A percentile compares a stretch with the other conserved stretches of the same genome.
These are phyloP conservation scores for Podospora bellae-mahoneyi DNA, from an alignment of 495 filamentous ascomycete species.

Conservation along the genomic window DNA sequence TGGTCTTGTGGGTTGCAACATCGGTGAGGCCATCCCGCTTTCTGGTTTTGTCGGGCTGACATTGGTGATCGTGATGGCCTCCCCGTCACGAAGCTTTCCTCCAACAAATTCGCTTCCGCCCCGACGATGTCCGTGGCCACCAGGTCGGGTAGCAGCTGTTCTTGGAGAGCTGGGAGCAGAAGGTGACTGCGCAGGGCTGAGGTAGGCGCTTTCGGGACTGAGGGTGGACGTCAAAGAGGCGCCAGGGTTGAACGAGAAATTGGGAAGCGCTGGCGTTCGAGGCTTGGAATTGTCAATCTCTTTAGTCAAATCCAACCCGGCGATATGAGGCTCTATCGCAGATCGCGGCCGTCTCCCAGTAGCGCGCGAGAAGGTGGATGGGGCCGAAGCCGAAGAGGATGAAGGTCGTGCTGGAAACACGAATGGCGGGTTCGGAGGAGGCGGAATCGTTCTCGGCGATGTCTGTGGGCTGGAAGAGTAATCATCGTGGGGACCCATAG, in stretches of 20 bases:
- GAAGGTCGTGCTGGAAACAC: constrained; percentile 58
- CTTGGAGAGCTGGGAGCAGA: constrained; percentile 42
- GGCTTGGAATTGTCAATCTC: constrained; percentile 24
- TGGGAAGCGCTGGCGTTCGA: constrained; percentile 52
- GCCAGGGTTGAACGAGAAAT: constrained; percentile 65
- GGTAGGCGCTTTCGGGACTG: constrained; percentile 32
- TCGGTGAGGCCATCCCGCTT: constrained; percentile 49
- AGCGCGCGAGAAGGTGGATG: constrained; percentile 45
- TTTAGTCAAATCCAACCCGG: constrained; percentile 17
- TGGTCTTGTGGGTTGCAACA: constrained; percentile 47
- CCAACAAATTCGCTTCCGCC: constrained; percentile 78
- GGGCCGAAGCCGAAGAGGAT: constrained; percentile 44
- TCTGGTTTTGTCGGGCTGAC: constrained; percentile 63
- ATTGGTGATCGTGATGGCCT: constrained; percentile 55
- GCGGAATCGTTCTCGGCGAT: constrained; percentile 43
- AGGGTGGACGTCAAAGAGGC: constrained; percentile 28
- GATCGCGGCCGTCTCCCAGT: constrained; percentile 47
- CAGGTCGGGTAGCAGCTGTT: constrained; percentile 42
- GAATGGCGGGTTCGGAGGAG: constrained; percentile 68
- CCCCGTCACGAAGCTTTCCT: constrained; percentile 59
- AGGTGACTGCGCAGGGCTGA: constrained; percentile 43
- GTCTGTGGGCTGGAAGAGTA: constrained; percentile 26
- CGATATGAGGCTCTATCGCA: constrained; percentile 39
- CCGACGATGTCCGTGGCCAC: constrained; percentile 60
- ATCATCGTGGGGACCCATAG: constrained; percentile 20